A percentile compares a stretch with the other conserved stretches of the same genome.
Conservation (phyloP, 345 rosid species). For the Pistacia atlantica region DNA sequence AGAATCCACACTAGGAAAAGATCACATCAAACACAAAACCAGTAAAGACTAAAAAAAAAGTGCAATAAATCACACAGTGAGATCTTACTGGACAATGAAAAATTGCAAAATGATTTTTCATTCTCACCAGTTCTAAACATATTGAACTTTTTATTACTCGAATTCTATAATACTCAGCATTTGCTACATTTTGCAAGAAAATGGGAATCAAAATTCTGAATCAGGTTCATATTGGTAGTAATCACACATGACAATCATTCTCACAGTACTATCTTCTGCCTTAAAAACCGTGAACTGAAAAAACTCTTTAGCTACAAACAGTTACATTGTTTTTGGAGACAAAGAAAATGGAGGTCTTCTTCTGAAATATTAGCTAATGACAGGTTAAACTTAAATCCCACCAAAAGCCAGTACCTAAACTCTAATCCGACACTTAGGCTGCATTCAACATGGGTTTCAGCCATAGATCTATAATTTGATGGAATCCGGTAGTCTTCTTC, state of each 20-base stretch:
- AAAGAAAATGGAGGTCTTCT: neutral
- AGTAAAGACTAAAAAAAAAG: conserved; percentile 15
- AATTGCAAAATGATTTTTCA: neutral
- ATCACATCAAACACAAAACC: conserved; percentile 16
- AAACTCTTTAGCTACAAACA: neutral
- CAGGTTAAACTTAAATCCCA: neutral
- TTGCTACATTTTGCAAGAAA: neutral
- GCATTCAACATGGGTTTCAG: neutral
- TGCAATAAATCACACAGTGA: neutral
- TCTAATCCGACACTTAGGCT: neutral
- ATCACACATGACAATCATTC: neutral
- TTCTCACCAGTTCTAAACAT: neutral
- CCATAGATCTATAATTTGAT: neutral
- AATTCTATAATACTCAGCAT: neutral
- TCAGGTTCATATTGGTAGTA: neutral
- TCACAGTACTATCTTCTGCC: neutral
- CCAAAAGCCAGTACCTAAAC: neutral
- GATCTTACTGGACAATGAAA: conserved; percentile 2
- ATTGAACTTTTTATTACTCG: neutral
- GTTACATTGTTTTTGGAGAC: neutral
- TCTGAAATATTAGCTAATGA: neutral
- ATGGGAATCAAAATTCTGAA: neutral
- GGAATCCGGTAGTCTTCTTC: neutral
- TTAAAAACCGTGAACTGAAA: neutral
- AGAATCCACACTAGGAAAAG: conserved; percentile 44